Conservation (phyloP, 2,329 filamentous ascomycete species). For the Neofusicoccum umdonicola region DNA sequence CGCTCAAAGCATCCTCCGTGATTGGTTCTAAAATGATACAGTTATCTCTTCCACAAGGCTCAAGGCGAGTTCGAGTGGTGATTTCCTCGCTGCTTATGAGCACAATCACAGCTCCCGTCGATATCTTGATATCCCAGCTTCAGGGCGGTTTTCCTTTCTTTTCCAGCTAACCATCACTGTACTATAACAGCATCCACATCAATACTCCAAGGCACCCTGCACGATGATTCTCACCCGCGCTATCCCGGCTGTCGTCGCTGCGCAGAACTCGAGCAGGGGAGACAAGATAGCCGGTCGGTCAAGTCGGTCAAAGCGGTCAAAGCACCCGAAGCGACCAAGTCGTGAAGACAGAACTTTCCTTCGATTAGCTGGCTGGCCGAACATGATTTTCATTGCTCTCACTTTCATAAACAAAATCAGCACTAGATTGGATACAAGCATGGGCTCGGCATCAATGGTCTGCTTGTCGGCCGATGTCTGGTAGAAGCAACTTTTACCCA, state of each 20-base stretch:
- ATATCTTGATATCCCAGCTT: background rate
- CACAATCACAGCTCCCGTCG: background rate
- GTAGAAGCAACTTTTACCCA: background rate
- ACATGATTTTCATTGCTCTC: background rate
- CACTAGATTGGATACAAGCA: conserved; percentile 13
- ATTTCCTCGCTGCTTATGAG: conserved; percentile 19
- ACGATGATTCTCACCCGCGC: background rate
- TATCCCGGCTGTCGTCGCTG: background rate
- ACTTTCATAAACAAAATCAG: background rate
- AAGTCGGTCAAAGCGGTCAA: background rate
- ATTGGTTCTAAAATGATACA: conserved; percentile 28
- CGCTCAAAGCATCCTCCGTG: background rate
- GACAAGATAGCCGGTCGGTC: too few species aligned
- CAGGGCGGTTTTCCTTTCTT: background rate
- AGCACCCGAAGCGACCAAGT: too few species aligned
- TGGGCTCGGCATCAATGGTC: background rate
- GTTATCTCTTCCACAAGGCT: conserved; percentile 96
- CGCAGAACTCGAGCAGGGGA: background rate
- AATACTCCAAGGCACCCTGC: background rate
- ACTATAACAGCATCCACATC: conserved; percentile 1
- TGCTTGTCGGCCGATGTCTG: background rate
- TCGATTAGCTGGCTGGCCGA: background rate
- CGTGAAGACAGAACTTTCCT: background rate
- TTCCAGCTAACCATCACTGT: background rate
- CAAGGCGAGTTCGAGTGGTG: conserved; percentile 98